A percentile compares a stretch with the other conserved stretches of the same genome.
Conservation (phyloP, 192 early-diverging fungal genomes). For the Entomortierella beljakovae region DNA sequence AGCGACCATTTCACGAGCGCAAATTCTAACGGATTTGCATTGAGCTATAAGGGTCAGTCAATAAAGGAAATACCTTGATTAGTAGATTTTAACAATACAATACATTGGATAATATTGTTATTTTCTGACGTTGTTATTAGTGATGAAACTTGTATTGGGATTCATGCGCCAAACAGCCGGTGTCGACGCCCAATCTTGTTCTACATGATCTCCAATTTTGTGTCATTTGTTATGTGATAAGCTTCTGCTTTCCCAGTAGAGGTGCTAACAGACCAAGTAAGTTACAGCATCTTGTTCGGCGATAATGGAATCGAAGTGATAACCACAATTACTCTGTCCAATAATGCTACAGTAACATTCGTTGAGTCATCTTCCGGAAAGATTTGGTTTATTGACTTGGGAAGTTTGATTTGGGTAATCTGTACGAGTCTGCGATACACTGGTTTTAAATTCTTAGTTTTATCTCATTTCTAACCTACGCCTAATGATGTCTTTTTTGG, state of each 20-base stretch:
- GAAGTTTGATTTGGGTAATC: constrained; percentile 56
- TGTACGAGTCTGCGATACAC: constrained; percentile 13
- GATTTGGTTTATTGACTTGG: constrained; percentile 60
- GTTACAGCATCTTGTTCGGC: constrained; percentile 58
- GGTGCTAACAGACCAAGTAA: constrained; percentile 22
- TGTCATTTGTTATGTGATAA: constrained; percentile 44
- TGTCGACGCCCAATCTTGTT: constrained; percentile 22
- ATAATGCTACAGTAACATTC: constrained; percentile 54
- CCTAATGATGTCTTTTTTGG: too few relatives aligned
- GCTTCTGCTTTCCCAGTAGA: constrained; percentile 28
- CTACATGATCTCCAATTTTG: constrained; percentile 37
- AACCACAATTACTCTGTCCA: constrained; percentile 46
- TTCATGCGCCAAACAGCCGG: constrained; percentile 31
- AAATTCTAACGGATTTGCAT: constrained; percentile 41
- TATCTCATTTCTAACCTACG: constrained; percentile 23
- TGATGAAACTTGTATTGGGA: constrained; percentile 43
- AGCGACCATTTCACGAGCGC: constrained; percentile 35
- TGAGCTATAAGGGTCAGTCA: constrained; percentile 37
- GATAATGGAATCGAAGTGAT: constrained; percentile 56
- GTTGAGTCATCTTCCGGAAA: constrained; percentile 60
- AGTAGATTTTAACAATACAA: too few relatives aligned
- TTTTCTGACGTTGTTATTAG: neutral
- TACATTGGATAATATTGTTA: neutral
- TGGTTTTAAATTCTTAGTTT: neutral
- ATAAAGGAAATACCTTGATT: neutral